A percentile compares a stretch with the other conserved stretches of the same genome.
Conservation (phyloP, 768 basidiomycete species). For the Hortiboletus flavorubellus region DNA sequence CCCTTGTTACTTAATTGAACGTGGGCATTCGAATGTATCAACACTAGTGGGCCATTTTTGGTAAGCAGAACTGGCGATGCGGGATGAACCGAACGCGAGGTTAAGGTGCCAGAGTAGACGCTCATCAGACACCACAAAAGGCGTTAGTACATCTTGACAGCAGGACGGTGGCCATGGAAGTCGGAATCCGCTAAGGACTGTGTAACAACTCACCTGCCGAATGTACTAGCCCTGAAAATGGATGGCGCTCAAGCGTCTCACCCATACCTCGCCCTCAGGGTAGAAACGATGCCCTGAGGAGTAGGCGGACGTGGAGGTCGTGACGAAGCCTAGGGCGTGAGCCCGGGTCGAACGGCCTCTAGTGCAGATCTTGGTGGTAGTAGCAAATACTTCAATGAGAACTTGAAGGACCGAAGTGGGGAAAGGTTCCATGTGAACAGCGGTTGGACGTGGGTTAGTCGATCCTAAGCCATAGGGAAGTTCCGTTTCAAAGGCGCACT, state of each 20-base stretch:
- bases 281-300: slow-evolving; percentile 69
- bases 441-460: slow-evolving; percentile 85
- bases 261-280: slow-evolving; percentile 80
- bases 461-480: slow-evolving; percentile 76
- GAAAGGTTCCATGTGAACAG: slow-evolving; percentile 86
- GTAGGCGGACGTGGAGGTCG: slow-evolving; percentile 78
- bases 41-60: slow-evolving; percentile 72
- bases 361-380: slow-evolving; percentile 88
- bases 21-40: no score
- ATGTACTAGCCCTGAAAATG: slow-evolving; percentile 90
- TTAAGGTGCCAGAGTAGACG: no score
- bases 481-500: no score
- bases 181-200: slow-evolving; percentile 84
- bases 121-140: no score
- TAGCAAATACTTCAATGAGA: slow-evolving; percentile 88
- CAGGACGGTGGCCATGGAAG: slow-evolving; percentile 87
- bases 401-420: slow-evolving; percentile 87
- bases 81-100: slow-evolving; percentile 67
- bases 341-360: slow-evolving; percentile 72
- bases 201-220: slow-evolving; percentile 89
- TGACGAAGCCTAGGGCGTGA: slow-evolving; percentile 78
- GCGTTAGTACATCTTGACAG: slow-evolving; percentile 12
- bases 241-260: slow-evolving; percentile 86
- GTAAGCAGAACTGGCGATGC: slow-evolving; percentile 71
- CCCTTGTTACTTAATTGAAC: no score